phyloP scores from a whole-genome alignment of 140 eudicot species.

The Cichorium intybus region DNA sequence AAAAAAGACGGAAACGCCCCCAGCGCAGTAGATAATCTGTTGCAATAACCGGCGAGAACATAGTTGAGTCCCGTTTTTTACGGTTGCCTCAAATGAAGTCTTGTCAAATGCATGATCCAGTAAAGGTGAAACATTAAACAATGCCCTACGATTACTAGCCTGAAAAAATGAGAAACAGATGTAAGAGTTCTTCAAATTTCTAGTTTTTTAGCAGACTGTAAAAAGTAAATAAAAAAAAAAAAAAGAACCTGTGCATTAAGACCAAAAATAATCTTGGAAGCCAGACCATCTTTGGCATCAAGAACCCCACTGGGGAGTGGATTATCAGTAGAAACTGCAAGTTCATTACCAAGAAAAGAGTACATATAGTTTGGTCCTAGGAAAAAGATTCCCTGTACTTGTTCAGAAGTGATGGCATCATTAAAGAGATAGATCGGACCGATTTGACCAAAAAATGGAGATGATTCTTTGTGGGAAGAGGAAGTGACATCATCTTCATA shows the following conservation, averaged over 20 bases:
- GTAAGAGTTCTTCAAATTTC: not conserved
- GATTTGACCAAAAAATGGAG: constrained; percentile 81
- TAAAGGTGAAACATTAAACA: constrained; percentile 80
- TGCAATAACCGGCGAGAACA: constrained; percentile 91
- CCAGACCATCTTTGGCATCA: constrained; percentile 91
- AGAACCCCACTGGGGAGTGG: constrained; percentile 78
- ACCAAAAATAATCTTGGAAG: constrained; percentile 91
- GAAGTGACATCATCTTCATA: constrained; percentile 48
- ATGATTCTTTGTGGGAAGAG: constrained; percentile 52
- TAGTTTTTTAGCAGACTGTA: constrained; percentile 8
- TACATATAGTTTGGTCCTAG: constrained; percentile 98
- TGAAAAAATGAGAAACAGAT: constrained; percentile 32
- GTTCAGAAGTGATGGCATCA: constrained; percentile 85
- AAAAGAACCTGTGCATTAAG: constrained; percentile 90
- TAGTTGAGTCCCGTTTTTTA: constrained; percentile 73
- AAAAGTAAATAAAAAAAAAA: not conserved
- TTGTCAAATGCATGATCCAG: constrained; percentile 65
- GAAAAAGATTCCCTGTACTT: constrained; percentile 74
- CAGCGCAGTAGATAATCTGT: constrained; percentile 90
- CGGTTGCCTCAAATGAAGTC: constrained; percentile 76
- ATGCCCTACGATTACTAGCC: constrained; percentile 80
- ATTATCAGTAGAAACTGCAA: constrained; percentile 52
- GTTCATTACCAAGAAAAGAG: constrained; percentile 83
- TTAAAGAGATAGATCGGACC: constrained; percentile 91
- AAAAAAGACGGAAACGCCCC: constrained; percentile 97